Conservation (phyloP, 2,329 filamentous ascomycete species). For the Fusarium tanahbumbuense region DNA sequence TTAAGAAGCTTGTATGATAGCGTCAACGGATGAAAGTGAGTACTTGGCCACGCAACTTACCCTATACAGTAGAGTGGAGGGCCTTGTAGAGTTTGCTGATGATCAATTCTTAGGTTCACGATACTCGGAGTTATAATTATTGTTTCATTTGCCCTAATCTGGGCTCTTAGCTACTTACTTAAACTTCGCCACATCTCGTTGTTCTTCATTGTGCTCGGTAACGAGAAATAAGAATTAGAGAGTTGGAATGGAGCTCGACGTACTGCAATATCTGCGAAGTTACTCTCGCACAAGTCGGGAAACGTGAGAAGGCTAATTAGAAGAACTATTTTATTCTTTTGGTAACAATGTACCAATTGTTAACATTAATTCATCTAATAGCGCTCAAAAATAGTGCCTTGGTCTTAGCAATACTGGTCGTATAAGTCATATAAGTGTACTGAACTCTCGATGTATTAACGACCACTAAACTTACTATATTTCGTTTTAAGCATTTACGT, state of each 20-base stretch:
- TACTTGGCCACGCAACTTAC: not conserved
- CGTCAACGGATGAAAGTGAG: not conserved
- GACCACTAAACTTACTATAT: not conserved
- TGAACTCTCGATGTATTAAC: not conserved
- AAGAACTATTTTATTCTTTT: not conserved
- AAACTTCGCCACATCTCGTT: not conserved
- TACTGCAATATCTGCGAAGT: not conserved
- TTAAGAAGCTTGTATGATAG: not conserved
- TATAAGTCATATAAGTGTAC: not conserved
- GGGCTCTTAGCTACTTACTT: not conserved
- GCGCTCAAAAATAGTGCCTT: not conserved
- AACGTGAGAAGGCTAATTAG: not conserved
- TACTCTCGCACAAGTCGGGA: not conserved
- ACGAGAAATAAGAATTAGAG: not conserved
- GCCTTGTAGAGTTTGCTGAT: not conserved
- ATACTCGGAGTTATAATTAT: not conserved
- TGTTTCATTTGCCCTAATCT: not conserved
- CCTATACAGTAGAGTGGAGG: not conserved
- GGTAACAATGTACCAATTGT: not conserved
- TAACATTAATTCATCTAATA: not conserved
- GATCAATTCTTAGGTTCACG: not conserved
- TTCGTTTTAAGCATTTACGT: rapidly evolving
- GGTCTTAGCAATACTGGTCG: not conserved
- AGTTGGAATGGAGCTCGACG: not conserved
- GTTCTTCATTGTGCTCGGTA: not conserved